Conservation (phyloP, 2,329 filamentous ascomycete genomes). For the Fusarium camptoceras region DNA sequence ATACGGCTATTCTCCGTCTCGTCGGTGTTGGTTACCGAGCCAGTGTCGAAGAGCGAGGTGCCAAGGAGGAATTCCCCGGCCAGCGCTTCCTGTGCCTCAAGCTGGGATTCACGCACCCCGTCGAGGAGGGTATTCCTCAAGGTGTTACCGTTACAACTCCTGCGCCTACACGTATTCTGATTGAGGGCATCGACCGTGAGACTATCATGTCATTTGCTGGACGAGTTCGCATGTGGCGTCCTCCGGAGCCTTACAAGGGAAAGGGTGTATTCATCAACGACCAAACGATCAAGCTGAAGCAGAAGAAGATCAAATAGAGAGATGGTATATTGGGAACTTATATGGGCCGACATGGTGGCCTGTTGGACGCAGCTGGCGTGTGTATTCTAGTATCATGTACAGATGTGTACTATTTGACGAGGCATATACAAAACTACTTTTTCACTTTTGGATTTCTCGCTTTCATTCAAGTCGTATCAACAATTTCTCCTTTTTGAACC, state of each 20-base stretch:
- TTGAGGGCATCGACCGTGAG: slow-evolving; percentile 90
- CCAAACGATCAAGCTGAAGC: slow-evolving; percentile 97
- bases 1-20: slow-evolving; percentile 90
- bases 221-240: slow-evolving; percentile 86
- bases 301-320: slow-evolving; percentile 91
- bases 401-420: slow-evolving; percentile 49
- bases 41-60: slow-evolving; percentile 80
- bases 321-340: slow-evolving; percentile 1
- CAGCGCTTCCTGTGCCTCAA: slow-evolving; percentile 94
- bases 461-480: slow-evolving; percentile 13
- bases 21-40: slow-evolving; percentile 97
- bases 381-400: slow-evolving; percentile 49
- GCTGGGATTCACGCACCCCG: slow-evolving; percentile 95
- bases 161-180: slow-evolving; percentile 88
- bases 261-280: slow-evolving; percentile 99
- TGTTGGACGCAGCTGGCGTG: slow-evolving; percentile 44
- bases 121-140: slow-evolving; percentile 85
- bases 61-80: slow-evolving; percentile 79
- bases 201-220: slow-evolving; percentile 92
- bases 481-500: background rate
- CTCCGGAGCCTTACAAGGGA: slow-evolving; percentile 97
- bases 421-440: slow-evolving; percentile 47
- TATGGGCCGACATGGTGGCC: slow-evolving; percentile 20
- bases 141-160: slow-evolving; percentile 90
- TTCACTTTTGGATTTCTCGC: slow-evolving; percentile 28